These are phyloP conservation scores for Iberis pinnata DNA, from an alignment of 345 rosid species.

Conservation along the genomic window DNA sequence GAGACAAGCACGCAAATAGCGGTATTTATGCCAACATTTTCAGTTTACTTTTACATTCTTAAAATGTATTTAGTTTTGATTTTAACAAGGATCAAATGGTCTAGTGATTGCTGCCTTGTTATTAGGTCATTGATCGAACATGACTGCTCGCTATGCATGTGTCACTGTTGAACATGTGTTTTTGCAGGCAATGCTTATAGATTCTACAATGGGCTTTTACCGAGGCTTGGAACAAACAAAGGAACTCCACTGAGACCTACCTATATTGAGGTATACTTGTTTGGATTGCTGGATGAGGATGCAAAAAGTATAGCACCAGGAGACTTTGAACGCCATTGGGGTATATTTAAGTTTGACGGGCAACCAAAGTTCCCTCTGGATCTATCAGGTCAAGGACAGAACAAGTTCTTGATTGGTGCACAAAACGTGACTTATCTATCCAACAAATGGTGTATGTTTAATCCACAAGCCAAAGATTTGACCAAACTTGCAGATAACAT, in stretches of 20 bases:
- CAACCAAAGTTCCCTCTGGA: conserved; percentile 43
- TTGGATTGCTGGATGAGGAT: conserved; percentile 60
- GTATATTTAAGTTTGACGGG: conserved; percentile 50
- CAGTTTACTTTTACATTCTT: no score
- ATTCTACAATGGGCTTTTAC: conserved; percentile 55
- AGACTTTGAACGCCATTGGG: conserved; percentile 65
- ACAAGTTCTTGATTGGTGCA: no score
- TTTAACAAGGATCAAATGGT: no score
- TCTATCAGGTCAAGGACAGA: conserved; percentile 38
- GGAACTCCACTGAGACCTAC: conserved; percentile 61
- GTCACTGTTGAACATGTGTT: no score
- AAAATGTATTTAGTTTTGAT: no score
- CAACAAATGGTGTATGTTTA: conserved; percentile 52
- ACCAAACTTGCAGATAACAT: conserved; percentile 61
- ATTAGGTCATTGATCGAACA: no score
- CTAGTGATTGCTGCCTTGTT: no score
- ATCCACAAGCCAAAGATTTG: conserved; percentile 45
- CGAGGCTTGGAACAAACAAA: conserved; percentile 38
- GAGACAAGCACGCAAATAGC: conserved; percentile 43
- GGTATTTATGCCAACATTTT: conserved; percentile 45
- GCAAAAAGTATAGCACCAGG: conserved; percentile 57
- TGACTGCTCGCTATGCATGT: no score
- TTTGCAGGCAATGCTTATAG: no score
- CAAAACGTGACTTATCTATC: conserved; percentile 44
- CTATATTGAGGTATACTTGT: conserved; percentile 49